Evolutionary conservation across 345 rosid genomes (phyloP).

Genomic region (Arabis hirsuta): DNA sequence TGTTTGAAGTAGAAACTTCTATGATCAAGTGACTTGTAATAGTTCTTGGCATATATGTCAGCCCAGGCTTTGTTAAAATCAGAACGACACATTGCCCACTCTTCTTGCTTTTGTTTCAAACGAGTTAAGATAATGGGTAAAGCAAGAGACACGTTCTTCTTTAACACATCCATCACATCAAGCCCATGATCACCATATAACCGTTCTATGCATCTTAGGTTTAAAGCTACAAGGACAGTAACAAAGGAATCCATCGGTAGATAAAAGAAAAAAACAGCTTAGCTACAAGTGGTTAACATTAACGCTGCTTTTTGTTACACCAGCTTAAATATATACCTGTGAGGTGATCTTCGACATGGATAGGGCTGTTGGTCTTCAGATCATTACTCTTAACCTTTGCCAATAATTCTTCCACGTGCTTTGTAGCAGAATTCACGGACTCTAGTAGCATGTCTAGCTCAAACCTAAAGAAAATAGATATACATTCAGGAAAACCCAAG

Average conservation of each 20-base stretch:
- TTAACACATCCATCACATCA: slow-evolving; percentile 84
- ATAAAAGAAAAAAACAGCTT: slow-evolving; percentile 5
- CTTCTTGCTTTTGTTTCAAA: slow-evolving; percentile 94
- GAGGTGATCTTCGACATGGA: slow-evolving; percentile 71
- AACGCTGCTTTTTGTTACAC: slow-evolving; percentile 10
- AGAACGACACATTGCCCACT: slow-evolving; percentile 88
- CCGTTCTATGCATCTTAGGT: slow-evolving; percentile 87
- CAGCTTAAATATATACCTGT: slow-evolving; percentile 55
- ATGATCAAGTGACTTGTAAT: slow-evolving; percentile 91
- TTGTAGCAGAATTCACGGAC: slow-evolving; percentile 74
- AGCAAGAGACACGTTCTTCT: slow-evolving; percentile 78
- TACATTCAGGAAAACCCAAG: background rate
- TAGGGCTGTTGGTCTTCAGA: slow-evolving; percentile 56
- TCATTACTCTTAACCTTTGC: slow-evolving; percentile 66
- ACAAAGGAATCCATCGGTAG: slow-evolving; percentile 23
- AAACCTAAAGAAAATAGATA: slow-evolving; percentile 60
- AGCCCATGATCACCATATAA: slow-evolving; percentile 94
- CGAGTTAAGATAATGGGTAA: slow-evolving; percentile 87
- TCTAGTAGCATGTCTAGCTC: slow-evolving; percentile 94
- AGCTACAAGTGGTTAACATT: slow-evolving; percentile 2
- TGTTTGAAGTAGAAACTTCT: slow-evolving; percentile 96
- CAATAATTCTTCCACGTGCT: slow-evolving; percentile 79
- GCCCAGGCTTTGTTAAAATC: slow-evolving; percentile 96
- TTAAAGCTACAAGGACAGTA: slow-evolving; percentile 60
- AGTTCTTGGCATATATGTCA: slow-evolving; percentile 86